Base-by-base conservation (phyloP, 208 protist genomes). In the Kentomonas sorsogonicus region DNA sequence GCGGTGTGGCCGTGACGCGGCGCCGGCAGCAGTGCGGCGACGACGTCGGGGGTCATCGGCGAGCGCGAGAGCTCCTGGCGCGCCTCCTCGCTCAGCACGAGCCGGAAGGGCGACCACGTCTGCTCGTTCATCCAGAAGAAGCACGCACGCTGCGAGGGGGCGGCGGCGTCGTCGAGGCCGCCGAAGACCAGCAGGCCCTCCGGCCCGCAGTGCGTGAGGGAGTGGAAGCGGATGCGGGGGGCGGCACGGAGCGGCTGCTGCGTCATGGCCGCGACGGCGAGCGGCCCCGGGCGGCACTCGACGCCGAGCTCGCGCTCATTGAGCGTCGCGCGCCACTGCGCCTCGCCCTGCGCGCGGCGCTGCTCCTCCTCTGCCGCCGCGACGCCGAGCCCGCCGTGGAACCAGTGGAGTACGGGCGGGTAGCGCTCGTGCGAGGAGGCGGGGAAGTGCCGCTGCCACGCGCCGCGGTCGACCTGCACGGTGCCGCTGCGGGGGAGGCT, bases 1-100 rank as follows among this genome's bases (percentile, higher is more conserved):
- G 72, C 70, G 15, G 70, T 67, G 63, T 90, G 83, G 38, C 83
- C 83, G 63, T 83, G 70, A 36, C 83, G 83, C 2, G 60, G 39
- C 18, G 45, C 30, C 7, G 62, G 53, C 11, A 36, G 70, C 53
- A 25, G 47, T 53, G 54, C 60, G n/a, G 34, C 46, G 15, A 15
- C 15, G 39, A 38, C 60, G 47, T 63, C 62, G 50, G n/a, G n/a
- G n/a, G 26, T 30, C 54, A 27, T 9, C 29, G 18, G 41, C 6
- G 43, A 39, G 39, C n/a, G n/a, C n/a, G n/a, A n/a, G n/a, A n/a
- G 18, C 3, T 59, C 52, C 9, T 48, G 25, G 47, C 16, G 29
- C 57, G 58, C 46, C n/a, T n/a, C n/a, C 20, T 43, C 30, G 6
- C 15, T 3, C 1, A 57, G 53, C 38, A 67, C 36, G 46, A 66